These are phyloP conservation scores for Albizia julibrissin DNA, from an alignment of 306 rosid species.

Conservation along the genomic window DNA sequence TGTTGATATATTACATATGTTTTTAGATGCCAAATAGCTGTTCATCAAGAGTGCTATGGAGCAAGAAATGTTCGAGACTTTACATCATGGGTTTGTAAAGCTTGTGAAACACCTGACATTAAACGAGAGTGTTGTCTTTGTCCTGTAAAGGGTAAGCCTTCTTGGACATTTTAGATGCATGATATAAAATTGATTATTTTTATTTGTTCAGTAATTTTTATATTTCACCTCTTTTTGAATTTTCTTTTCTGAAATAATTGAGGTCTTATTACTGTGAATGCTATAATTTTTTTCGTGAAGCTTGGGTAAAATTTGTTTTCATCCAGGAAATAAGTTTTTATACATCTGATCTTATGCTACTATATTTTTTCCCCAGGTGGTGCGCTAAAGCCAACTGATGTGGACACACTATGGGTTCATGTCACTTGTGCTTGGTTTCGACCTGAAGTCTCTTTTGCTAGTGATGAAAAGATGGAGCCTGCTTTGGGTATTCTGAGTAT, in stretches of 20 bases:
- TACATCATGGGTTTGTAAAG: slow-evolving; percentile 99
- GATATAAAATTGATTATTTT: slow-evolving; percentile 22
- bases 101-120: slow-evolving; percentile 86
- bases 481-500: slow-evolving; percentile 96
- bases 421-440: slow-evolving; percentile 99
- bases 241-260: slow-evolving; percentile 7
- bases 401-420: slow-evolving; percentile 94
- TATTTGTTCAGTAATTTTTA: slow-evolving; percentile 18
- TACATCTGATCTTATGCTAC: slow-evolving; percentile 31
- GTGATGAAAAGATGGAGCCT: slow-evolving; percentile 98
- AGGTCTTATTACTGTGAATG: not conserved
- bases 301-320: slow-evolving; percentile 19
- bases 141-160: slow-evolving; percentile 84
- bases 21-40: slow-evolving; percentile 95
- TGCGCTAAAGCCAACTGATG: slow-evolving; percentile 96
- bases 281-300: slow-evolving; percentile 28
- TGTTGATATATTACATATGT: slow-evolving; percentile 29
- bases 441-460: slow-evolving; percentile 96
- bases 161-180: slow-evolving; percentile 25
- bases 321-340: slow-evolving; percentile 10
- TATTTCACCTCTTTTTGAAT: slow-evolving; percentile 3
- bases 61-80: slow-evolving; percentile 89
- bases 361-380: slow-evolving; percentile 68
- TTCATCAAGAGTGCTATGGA: slow-evolving; percentile 99
- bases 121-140: slow-evolving; percentile 98